Base-by-base conservation (phyloP, 805 yeast genomes). In the Wickerhamomyces ciferrii region DNA sequence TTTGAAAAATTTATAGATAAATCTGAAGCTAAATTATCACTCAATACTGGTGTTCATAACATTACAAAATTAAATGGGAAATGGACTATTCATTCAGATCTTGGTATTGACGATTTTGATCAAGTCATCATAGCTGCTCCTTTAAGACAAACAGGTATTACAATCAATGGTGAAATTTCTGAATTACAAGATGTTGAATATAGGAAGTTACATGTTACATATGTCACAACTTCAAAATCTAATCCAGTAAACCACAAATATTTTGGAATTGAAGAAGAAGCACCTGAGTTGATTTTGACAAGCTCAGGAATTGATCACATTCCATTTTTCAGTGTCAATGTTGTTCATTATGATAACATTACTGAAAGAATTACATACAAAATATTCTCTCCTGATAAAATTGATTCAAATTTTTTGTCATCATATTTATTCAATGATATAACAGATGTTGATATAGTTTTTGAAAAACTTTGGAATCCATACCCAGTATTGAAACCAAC, bases 61-160 rank as follows among this genome's bases (percentile, higher is more conserved):
- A 41, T 71, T 10, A 24, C 31, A 1, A 50, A 47, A 19, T 24
- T 43, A 3, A 23, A 32, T 8, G 46, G 32, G 10, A 21, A 14
- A 13, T 53, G 58, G 46, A 47, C 39, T 19, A 50, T 57, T 46
- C 42, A 43, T 5, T 31, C 31, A 14, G 27, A 43, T 2, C 17
- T 25, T 6, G 38, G 46, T 14, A 39, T 40, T 29, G 44, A 60
- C 14, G 29, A 35, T 3, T 75, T 63, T 50, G 78, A 76, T 48
- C 60, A 71, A 21, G 75, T 76, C 8, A 59, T 76, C 18, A 53
- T 76, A 18, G 78, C 79, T 1, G 60, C 74, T 0, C 80, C 80
- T 2, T 53, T 59, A 23, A 51, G 60, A 32, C 68, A 62, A 40
- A 44, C 73, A 0, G 51, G 51, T 2, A 62, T 71, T 40, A 39